Evolutionary conservation across 202 grass and related monocot species (phyloP).

Genomic region (Hordeum pubiflorum): DNA sequence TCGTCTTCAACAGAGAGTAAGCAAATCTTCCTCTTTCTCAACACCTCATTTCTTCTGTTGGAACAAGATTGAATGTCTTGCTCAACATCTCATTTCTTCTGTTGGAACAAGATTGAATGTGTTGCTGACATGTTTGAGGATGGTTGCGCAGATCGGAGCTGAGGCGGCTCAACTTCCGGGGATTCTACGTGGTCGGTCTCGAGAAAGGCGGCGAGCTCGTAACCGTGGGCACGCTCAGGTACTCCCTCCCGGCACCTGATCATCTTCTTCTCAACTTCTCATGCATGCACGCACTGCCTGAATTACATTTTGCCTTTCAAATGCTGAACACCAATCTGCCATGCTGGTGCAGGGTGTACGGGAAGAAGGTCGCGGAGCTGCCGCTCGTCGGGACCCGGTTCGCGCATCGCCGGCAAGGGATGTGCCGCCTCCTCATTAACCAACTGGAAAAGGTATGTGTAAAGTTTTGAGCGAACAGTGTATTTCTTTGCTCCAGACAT

Average conservation of each 20-base stretch:
- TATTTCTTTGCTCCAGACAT: neutral
- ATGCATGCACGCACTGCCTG: neutral
- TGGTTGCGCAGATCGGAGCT: constrained; percentile 39
- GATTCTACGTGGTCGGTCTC: constrained; percentile 50
- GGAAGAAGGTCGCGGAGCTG: constrained; percentile 46
- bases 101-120: neutral
- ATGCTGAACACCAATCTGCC: neutral
- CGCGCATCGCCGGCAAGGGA: constrained; percentile 35
- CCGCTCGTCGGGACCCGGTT: constrained; percentile 50
- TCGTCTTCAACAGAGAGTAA: constrained; percentile 62
- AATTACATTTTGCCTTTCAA: neutral
- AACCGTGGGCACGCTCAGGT: constrained; percentile 44
- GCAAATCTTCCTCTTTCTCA: neutral
- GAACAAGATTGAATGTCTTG: neutral
- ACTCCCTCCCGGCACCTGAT: neutral
- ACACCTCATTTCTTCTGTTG: too few relatives aligned
- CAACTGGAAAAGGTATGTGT: constrained; percentile 31
- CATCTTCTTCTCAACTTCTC: neutral
- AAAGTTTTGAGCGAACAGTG: neutral
- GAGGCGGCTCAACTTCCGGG: constrained; percentile 47
- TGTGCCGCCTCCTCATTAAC: constrained; percentile 41
- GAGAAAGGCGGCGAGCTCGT: constrained; percentile 58
- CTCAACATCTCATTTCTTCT: neutral
- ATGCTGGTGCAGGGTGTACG: constrained; percentile 33
- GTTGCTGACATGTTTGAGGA: neutral